Evolutionary conservation across 2,329 filamentous ascomycete species (phyloP).

Genomic region (Neofusicoccum kwambonambiense): DNA sequence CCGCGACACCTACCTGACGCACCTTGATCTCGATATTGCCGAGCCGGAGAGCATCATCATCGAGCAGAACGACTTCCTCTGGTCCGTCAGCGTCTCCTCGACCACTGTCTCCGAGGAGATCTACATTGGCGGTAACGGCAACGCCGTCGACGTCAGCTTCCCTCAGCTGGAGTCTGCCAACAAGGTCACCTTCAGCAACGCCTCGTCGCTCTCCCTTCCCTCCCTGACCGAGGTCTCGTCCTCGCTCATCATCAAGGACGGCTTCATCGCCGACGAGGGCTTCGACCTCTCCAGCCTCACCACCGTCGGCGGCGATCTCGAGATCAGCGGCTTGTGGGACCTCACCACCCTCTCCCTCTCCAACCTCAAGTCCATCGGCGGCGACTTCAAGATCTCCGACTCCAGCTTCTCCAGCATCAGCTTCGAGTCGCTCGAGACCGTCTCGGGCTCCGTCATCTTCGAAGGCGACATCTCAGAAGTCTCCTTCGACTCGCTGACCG

Average conservation of each 20-base stretch:
- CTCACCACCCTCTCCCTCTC: constrained; percentile 1
- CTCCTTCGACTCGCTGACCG: background rate
- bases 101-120: constrained; percentile 3
- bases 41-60: constrained; percentile 7
- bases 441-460: constrained; percentile 23
- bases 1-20: constrained; percentile 9
- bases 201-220: constrained; percentile 2
- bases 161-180: constrained; percentile 1
- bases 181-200: constrained; percentile 6
- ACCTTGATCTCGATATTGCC: background rate
- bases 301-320: constrained; percentile 1
- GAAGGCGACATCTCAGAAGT: background rate
- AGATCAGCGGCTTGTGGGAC: constrained; percentile 11
- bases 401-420: constrained; percentile 7
- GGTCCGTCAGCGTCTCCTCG: constrained; percentile 2
- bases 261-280: background rate
- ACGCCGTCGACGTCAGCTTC: constrained; percentile 11
- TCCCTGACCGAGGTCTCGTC: constrained; percentile 6
- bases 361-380: constrained; percentile 10
- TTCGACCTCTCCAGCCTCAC: constrained; percentile 8
- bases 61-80: constrained; percentile 11
- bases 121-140: constrained; percentile 1
- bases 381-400: constrained; percentile 5
- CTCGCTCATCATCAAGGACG: constrained; percentile 5
- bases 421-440: constrained; percentile 4